phyloP scores from a whole-genome alignment of 140 eudicot species.

The Senecio squalidus region DNA sequence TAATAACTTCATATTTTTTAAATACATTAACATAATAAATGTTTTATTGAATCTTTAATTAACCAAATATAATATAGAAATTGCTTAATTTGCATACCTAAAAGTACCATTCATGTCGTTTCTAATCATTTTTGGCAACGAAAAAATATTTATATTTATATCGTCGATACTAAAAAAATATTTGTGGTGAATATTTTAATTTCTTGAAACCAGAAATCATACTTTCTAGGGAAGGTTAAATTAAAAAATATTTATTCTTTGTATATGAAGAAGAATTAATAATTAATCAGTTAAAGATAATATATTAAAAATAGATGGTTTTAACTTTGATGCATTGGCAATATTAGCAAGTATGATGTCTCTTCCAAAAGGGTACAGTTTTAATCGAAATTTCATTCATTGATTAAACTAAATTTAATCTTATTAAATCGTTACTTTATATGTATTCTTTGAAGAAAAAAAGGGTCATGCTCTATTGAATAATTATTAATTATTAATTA shows the following conservation, averaged over 20 bases:
- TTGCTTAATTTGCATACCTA: too few species aligned
- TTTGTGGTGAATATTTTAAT: too few species aligned
- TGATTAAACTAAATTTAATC: neutral
- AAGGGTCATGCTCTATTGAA: too few species aligned
- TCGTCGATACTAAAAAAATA: too few species aligned
- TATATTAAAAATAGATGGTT: neutral
- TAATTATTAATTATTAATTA: too few species aligned
- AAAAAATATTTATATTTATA: too few species aligned
- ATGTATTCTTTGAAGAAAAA: too few species aligned
- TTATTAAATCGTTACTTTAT: slow-evolving; percentile 11
- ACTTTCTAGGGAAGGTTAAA: neutral
- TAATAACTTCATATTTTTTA: neutral
- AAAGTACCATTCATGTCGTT: too few species aligned
- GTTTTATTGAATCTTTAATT: slow-evolving; percentile 1
- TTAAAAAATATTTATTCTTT: neutral
- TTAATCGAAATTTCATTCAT: slow-evolving; percentile 2
- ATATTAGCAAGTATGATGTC: slow-evolving; percentile 20
- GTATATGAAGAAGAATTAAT: slow-evolving; percentile 6
- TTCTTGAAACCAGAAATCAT: neutral
- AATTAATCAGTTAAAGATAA: neutral
- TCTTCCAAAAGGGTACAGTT: slow-evolving; percentile 6
- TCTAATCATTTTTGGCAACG: too few species aligned
- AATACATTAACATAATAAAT: neutral
- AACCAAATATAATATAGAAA: neutral
- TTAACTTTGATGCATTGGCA: slow-evolving; percentile 25